These are phyloP conservation scores for Cyanidium caldarium DNA, from an alignment of 23 red algal species.

Conservation along the genomic window DNA sequence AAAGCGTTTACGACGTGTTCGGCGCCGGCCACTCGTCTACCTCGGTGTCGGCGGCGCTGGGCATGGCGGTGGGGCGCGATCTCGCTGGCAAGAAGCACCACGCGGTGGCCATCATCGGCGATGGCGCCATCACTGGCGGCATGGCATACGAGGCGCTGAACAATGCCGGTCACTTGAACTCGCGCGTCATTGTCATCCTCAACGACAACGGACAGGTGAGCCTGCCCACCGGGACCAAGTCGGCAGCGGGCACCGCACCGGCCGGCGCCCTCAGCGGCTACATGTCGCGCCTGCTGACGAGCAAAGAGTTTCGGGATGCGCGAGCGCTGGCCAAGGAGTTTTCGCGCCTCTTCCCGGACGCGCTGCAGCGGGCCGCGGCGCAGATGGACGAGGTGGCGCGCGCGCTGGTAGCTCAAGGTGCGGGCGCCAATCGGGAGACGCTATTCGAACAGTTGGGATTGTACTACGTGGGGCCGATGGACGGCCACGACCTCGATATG, in stretches of 20 bases:
- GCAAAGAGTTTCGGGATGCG: conserved; percentile 56
- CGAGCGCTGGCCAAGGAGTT: conserved; percentile 70
- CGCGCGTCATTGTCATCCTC: conserved; percentile 83
- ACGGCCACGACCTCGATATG: conserved; percentile 74
- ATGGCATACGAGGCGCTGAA: conserved; percentile 99
- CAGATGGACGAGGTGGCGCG: conserved; percentile 83
- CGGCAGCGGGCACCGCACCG: conserved; percentile 59
- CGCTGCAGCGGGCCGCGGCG: conserved; percentile 63
- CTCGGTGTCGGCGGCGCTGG: conserved; percentile 73
- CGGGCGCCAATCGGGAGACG: conserved; percentile 26
- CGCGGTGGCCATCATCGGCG: conserved; percentile 83
- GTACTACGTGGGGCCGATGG: conserved; percentile 91
- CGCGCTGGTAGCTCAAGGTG: conserved; percentile 40
- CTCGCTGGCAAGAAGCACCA: conserved; percentile 45
- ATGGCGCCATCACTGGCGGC: conserved; percentile 91
- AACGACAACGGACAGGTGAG: conserved; percentile 95
- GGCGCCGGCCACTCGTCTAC: conserved; percentile 87
- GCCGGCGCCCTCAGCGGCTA: conserved; percentile 82
- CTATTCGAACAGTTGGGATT: conserved; percentile 97
- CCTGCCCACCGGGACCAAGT: conserved; percentile 88
- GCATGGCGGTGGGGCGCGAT: conserved; percentile 77
- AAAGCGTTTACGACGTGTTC: conserved; percentile 77
- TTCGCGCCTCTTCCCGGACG: conserved; percentile 62
- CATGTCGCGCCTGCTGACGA: conserved; percentile 51
- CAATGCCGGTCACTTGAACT: conserved; percentile 86